Conservation (phyloP, 2,329 filamentous ascomycete species). For the Fusarium subglutinans region DNA sequence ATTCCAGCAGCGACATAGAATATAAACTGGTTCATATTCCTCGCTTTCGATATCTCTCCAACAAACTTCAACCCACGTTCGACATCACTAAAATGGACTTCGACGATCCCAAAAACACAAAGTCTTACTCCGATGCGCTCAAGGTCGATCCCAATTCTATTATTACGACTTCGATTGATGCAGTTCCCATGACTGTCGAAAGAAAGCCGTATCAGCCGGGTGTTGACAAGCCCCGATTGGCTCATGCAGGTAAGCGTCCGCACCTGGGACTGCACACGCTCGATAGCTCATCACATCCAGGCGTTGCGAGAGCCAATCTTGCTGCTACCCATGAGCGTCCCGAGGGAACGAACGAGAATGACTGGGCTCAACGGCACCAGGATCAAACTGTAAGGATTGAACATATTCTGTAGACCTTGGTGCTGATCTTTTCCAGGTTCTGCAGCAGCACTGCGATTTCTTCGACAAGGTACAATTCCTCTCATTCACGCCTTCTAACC, state of each 20-base stretch:
- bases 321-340: background rate
- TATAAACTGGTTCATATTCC: background rate
- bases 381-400: rapidly evolving
- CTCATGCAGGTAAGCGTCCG: background rate
- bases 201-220: background rate
- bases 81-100: background rate
- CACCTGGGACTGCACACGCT: no score
- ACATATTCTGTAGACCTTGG: rapidly evolving
- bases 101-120: rapidly evolving
- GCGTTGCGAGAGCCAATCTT: background rate
- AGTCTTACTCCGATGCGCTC: rapidly evolving
- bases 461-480: background rate
- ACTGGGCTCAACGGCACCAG: rapidly evolving
- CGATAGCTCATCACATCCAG: rapidly evolving
- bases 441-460: background rate
- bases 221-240: rapidly evolving
- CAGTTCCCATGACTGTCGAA: background rate
- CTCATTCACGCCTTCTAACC: rapidly evolving
- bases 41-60: rapidly evolving
- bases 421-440: background rate
- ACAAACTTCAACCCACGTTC: no score
- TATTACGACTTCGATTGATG: rapidly evolving
- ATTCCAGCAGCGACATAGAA: rapidly evolving
- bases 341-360: background rate
- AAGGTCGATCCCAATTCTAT: background rate